Percentiles rank a stretch among this genome's conserved stretches.
Evolutionary conservation across 495 filamentous ascomycete species (phyloP).

Genomic region (Trichoderma gamsii): DNA sequence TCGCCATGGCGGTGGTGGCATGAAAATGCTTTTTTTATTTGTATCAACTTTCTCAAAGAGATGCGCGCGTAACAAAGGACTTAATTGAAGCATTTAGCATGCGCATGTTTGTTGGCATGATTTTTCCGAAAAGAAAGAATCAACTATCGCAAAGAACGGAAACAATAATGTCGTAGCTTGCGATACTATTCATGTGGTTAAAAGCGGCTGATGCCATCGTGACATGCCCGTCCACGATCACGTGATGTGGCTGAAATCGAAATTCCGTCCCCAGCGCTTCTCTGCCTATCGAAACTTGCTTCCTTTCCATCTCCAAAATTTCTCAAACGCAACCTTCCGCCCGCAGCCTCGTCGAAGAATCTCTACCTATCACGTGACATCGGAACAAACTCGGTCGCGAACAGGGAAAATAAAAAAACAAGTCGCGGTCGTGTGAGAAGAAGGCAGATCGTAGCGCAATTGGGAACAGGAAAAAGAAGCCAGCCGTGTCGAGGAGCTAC

Average conservation of each 20-base stretch:
- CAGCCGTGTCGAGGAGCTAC: conserved; percentile 6
- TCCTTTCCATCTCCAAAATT: conserved; percentile 1
- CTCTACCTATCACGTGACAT: not conserved
- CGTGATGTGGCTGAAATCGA: not conserved
- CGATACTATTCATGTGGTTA: not conserved
- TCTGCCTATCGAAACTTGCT: not conserved
- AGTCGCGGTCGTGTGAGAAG: not conserved
- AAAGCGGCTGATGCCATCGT: not conserved
- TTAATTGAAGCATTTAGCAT: not conserved
- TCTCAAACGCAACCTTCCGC: not conserved
- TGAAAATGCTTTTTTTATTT: not conserved
- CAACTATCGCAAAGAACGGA: too few relatives aligned
- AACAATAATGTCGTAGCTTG: not conserved
- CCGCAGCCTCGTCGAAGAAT: conserved; percentile 1
- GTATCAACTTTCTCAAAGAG: not conserved
- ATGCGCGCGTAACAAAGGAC: not conserved
- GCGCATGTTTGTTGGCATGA: not conserved
- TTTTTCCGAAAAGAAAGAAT: too few relatives aligned
- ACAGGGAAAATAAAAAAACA: not conserved
- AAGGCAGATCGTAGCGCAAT: not conserved
- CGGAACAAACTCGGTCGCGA: conserved; percentile 8
- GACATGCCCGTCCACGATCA: not conserved
- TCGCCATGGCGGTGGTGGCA: not conserved
- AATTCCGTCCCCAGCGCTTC: not conserved
- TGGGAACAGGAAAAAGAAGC: not conserved